Percentiles rank a stretch among this genome's conserved stretches.
These are phyloP conservation scores for Calocybe gambosa DNA, from an alignment of 1,284 basidiomycete genomes.

Conservation along the genomic window DNA sequence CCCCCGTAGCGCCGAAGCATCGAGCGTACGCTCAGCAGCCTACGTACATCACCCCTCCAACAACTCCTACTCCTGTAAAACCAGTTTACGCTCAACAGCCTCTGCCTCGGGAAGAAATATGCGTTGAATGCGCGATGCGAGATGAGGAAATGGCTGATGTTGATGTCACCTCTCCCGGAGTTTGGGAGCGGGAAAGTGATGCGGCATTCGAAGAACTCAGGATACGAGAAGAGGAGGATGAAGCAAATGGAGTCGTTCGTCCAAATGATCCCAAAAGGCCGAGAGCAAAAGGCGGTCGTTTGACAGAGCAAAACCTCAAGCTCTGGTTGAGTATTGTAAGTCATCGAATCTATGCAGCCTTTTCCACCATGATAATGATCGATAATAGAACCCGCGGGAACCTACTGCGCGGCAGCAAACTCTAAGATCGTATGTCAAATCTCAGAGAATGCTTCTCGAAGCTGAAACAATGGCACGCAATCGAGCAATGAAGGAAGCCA, in stretches of 20 bases:
- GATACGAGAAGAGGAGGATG: conserved; percentile 68
- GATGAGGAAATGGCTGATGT: conserved; percentile 98
- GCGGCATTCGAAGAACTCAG: conserved; percentile 75
- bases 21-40: conserved; percentile 69
- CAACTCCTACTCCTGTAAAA: conserved; percentile 50
- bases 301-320: conserved; percentile 80
- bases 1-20: conserved; percentile 57
- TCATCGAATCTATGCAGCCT: conserved; percentile 14
- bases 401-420: conserved; percentile 72
- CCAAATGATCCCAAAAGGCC: conserved; percentile 47
- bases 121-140: conserved; percentile 97
- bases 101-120: conserved; percentile 72
- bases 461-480: conserved; percentile 71
- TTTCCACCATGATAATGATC: conserved; percentile 10
- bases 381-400: conserved; percentile 70
- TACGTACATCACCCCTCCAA: conserved; percentile 61
- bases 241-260: conserved; percentile 39
- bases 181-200: conserved; percentile 93
- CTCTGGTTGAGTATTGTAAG: conserved; percentile 81
- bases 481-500: conserved; percentile 70
- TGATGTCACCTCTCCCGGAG: conserved; percentile 76
- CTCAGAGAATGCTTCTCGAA: conserved; percentile 65
- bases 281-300: conserved; percentile 56
- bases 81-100: conserved; percentile 49
- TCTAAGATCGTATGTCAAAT: conserved; percentile 62